Conservation (phyloP, 495 filamentous ascomycete species). For the Xylaria palmicola region DNA sequence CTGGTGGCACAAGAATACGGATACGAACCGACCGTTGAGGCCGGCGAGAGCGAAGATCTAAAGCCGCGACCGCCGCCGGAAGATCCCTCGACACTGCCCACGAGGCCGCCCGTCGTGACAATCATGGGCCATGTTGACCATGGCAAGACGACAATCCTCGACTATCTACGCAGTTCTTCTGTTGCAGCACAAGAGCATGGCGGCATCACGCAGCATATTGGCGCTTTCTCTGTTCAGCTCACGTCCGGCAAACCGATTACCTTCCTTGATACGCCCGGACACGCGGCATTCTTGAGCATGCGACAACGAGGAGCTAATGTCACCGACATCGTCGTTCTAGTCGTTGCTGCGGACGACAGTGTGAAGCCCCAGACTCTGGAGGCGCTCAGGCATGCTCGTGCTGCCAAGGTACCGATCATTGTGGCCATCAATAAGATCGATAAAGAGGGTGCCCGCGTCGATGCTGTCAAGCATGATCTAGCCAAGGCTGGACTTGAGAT, state of each 20-base stretch:
- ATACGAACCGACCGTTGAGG: constrained; percentile 84
- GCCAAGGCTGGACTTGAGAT: constrained; percentile 82
- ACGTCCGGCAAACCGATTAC: constrained; percentile 84
- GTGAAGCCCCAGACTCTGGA: constrained; percentile 98
- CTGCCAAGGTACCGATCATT: constrained; percentile 91
- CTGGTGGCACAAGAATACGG: constrained; percentile 91
- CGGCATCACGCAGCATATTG: constrained; percentile 98
- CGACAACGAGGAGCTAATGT: constrained; percentile 92
- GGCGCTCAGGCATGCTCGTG: constrained; percentile 89
- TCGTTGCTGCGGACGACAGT: constrained; percentile 95
- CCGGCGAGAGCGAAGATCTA: constrained; percentile 65
- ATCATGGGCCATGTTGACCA: constrained; percentile 99
- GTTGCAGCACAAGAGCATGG: constrained; percentile 89
- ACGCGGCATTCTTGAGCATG: constrained; percentile 95
- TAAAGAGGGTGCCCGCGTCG: constrained; percentile 73
- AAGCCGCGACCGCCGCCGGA: constrained; percentile 66
- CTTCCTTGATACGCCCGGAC: constrained; percentile 96
- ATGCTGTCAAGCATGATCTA: constrained; percentile 85
- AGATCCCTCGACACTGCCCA: constrained; percentile 67
- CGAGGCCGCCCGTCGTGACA: constrained; percentile 89
- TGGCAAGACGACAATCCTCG: constrained; percentile 94
- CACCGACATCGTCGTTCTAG: constrained; percentile 94
- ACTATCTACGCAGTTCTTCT: constrained; percentile 90
- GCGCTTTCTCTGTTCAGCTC: constrained; percentile 92
- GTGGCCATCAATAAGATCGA: constrained; percentile 99